Base-by-base conservation (phyloP, 2,329 filamentous ascomycete genomes). In the Nothophoma quercina region DNA sequence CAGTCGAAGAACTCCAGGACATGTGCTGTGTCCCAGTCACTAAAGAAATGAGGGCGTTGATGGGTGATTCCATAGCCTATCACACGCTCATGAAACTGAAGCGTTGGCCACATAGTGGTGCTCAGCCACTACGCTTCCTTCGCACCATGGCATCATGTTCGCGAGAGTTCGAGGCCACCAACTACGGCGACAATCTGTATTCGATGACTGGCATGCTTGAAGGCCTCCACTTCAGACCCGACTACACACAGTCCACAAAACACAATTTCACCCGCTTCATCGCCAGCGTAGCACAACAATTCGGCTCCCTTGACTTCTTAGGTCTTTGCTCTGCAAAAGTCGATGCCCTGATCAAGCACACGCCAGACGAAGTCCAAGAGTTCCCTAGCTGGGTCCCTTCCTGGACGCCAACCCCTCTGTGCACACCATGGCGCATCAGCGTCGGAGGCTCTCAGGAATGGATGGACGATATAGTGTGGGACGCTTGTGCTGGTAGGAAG, bases 311-410 rank as follows among this genome's bases (percentile, higher is more conserved):
- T 13, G 57, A 60, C 28, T 59, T 64, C 29, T 38, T 62, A 30
- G 52, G 52, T 1, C 46, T 62, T 6, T 58, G 55, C 43, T 46
- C 54, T 3, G 56, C 56, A 51, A 46, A 54, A 41, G 26, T 69
- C 48, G 44, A 68, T 53, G 2, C 61, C 56, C 21, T 41, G 6
- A 15, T 58, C 7, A 7, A 34, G n/a, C n/a, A 33, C 12, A 63
- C 68, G 59, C 58, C 62, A 59, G 21, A 68, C 60, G 67, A 68
- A 58, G 55, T 60, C 41, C 54, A 46, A 10, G 42, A 43, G 1
- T 57, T 72, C 15, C 66, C 69, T 2, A 70, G 66, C 7, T 75
- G 70, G 70, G 64, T 72, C 0, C 72, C 72, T 8, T 68, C 71
- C 35, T 72, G 61, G 65, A 65, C 66, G 6, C 58, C 52, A 19